These are phyloP conservation scores for Scutellaria barbata DNA, from an alignment of 257 asterid species.

Conservation along the genomic window DNA sequence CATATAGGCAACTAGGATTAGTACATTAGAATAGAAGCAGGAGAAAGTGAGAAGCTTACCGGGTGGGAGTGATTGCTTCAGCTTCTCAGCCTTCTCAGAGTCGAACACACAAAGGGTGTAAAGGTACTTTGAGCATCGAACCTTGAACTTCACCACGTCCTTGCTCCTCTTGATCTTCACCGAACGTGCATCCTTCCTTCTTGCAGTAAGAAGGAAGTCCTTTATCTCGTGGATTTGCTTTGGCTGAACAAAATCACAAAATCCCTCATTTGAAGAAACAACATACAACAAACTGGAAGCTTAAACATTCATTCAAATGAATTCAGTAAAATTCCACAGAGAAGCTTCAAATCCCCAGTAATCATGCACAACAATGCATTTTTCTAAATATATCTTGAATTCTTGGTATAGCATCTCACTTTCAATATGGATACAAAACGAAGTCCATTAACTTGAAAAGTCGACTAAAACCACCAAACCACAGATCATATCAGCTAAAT, in stretches of 20 bases:
- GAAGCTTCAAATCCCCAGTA: not conserved
- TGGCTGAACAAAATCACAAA: slow-evolving; percentile 37
- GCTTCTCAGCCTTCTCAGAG: slow-evolving; percentile 54
- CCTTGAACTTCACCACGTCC: slow-evolving; percentile 56
- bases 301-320: not conserved
- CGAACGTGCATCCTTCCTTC: slow-evolving; percentile 53
- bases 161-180: slow-evolving; percentile 53
- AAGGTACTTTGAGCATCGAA: slow-evolving; percentile 57
- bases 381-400: not conserved
- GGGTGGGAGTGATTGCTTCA: slow-evolving; percentile 55
- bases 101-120: slow-evolving; percentile 53
- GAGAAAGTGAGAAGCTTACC: slow-evolving; percentile 27
- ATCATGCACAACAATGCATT: not conserved
- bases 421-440: not conserved
- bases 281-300: not conserved
- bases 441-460: not conserved
- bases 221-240: slow-evolving; percentile 59
- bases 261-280: not conserved
- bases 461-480: not conserved
- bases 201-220: slow-evolving; percentile 55
- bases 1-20: not conserved
- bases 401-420: not conserved
- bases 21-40: not conserved
- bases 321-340: not conserved
- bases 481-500: not conserved